Evolutionary conservation across 345 rosid species (phyloP).

Genomic region (Salix exigua): DNA sequence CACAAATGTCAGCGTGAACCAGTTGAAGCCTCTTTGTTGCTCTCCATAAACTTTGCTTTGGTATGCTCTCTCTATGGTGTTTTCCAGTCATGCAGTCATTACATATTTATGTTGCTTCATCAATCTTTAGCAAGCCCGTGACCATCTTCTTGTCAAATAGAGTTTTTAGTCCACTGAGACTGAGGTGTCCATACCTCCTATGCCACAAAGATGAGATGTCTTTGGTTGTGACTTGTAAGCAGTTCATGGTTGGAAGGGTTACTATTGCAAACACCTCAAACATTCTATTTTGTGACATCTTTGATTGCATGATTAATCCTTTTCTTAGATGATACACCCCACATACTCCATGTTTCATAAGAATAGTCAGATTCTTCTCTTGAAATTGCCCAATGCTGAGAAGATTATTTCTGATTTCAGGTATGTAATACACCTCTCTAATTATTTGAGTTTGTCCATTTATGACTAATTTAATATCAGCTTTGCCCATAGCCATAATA

Average conservation of each 20-base stretch:
- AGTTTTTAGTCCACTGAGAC: background rate
- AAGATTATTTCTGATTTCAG: background rate
- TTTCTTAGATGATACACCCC: background rate
- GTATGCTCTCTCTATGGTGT: background rate
- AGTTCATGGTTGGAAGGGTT: background rate
- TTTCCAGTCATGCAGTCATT: constrained; percentile 3
- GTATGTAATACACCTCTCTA: background rate
- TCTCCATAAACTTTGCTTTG: background rate
- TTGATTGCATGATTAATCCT: constrained; percentile 4
- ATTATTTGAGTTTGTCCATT: background rate
- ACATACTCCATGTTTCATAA: constrained; percentile 16
- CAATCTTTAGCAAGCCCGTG: constrained; percentile 10
- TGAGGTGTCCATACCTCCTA: background rate
- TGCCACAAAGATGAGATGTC: constrained; percentile 10
- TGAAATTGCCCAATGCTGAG: constrained; percentile 1
- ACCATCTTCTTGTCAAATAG: constrained; percentile 4
- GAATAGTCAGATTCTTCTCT: constrained; percentile 7
- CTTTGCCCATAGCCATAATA: constrained; percentile 8
- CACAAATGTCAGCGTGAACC: background rate
- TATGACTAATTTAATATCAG: background rate
- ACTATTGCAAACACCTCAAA: background rate
- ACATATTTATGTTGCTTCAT: constrained; percentile 2
- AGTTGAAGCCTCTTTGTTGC: background rate
- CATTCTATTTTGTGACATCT: constrained; percentile 6
- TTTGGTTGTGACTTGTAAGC: background rate